Conservation (phyloP, 176 grass and related monocot species). For the Zea luxurians region DNA sequence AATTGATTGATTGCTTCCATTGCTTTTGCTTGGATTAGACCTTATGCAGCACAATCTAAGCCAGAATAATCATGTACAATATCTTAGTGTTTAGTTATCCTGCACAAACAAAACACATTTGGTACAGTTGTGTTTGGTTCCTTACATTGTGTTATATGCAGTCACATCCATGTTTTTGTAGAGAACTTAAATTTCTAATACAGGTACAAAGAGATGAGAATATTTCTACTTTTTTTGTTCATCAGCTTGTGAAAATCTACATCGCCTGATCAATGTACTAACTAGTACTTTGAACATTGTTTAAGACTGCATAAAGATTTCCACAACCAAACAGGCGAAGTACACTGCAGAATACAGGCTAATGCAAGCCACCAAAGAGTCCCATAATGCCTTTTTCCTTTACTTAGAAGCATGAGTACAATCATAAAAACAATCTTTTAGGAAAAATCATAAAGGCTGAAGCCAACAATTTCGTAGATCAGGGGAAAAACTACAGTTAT, state of each 20-base stretch:
- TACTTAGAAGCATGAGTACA: slow-evolving; percentile 5
- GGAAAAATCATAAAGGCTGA: neutral
- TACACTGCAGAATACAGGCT: too few relatives aligned
- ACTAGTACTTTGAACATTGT: neutral
- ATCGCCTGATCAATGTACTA: neutral
- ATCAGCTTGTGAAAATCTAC: neutral
- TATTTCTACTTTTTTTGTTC: neutral
- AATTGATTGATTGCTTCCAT: neutral
- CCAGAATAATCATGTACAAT: neutral
- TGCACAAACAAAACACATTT: neutral
- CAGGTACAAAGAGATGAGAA: neutral
- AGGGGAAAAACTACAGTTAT: neutral
- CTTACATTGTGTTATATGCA: neutral
- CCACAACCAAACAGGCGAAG: neutral
- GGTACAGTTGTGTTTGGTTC: neutral
- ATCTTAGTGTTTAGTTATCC: neutral
- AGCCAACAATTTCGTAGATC: neutral
- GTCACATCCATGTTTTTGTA: neutral
- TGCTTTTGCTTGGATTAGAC: neutral
- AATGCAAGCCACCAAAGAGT: neutral
- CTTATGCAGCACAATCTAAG: neutral
- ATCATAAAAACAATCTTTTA: neutral
- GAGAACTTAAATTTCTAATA: neutral
- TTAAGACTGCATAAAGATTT: neutral
- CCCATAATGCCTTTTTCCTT: neutral